Evolutionary conservation across 2,329 filamentous ascomycete species (phyloP).

Genomic region (Waltergamsia citrina): DNA sequence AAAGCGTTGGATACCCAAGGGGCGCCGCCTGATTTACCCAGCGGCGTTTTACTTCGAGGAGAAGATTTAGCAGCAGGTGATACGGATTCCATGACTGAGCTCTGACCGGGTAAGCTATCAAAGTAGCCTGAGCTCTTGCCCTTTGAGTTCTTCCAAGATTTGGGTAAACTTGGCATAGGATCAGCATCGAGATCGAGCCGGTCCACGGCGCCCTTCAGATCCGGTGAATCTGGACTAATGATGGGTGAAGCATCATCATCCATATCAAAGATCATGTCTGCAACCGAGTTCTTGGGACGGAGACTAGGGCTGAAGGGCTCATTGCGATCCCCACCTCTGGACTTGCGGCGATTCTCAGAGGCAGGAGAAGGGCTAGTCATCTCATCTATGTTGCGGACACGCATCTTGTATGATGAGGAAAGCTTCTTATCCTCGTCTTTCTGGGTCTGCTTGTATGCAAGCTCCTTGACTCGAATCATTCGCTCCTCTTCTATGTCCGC

Average conservation of each 20-base stretch:
- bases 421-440: constrained; percentile 56
- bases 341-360: constrained; percentile 37
- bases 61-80: background rate
- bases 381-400: constrained; percentile 59
- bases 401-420: constrained; percentile 50
- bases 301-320: constrained; percentile 57
- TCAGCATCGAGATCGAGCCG: constrained; percentile 15
- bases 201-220: constrained; percentile 4
- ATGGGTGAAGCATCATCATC: constrained; percentile 53
- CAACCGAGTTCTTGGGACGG: constrained; percentile 56
- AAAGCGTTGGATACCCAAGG: constrained; percentile 44
- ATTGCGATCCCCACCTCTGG: constrained; percentile 31
- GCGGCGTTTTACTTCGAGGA: background rate
- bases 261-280: constrained; percentile 89
- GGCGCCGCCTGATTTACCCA: background rate
- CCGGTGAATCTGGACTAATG: constrained; percentile 8
- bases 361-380: constrained; percentile 27
- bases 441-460: constrained; percentile 56
- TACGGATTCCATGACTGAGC: background rate
- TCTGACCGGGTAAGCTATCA: no score
- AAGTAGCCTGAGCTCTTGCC: no score
- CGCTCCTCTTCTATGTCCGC: constrained; percentile 60
- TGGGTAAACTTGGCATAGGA: constrained; percentile 14
- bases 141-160: background rate
- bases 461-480: constrained; percentile 63